Evolutionary conservation across 176 grass and related monocot species (phyloP), one percentile per base, ranked within the genome.

Genomic region (Puya raimondii): DNA sequence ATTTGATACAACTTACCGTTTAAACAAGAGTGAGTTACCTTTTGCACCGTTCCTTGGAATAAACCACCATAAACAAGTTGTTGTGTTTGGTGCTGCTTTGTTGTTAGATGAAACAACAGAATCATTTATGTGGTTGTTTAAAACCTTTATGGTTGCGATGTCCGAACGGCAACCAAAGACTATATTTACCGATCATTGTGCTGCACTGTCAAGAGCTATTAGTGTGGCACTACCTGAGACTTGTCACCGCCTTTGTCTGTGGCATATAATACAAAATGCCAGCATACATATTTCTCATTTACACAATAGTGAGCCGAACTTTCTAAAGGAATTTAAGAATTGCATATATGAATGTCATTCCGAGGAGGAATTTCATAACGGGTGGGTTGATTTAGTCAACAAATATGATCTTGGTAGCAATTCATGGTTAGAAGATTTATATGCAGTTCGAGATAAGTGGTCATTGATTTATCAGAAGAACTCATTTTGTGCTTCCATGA

Each of bases 101-200:
- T 72, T 87, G 22, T 82, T 87, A 67, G 85, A 82, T 48, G 85
- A 87, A 76, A 82, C 85, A 33, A 76, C 79, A 11, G 68, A 89
- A 72, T 76, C 87, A 72, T 82, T 84, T 76, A 50, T 80, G 59
- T 74, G 72, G 56, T 51, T 85, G n/a, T 85, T 85, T 70, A 82
- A 75, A 71, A 87, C 76, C 15, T 86, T 82, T 47, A 72, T 87
- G 80, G 67, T 82, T 57, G 79, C 74, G 48, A 81, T 82, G 74
- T 82, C 74, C 23, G 49, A 26, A 52, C 71, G 68, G 73, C 74
- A 75, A 67, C 79, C 79, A 61, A 78, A 70, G 66, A 79, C 79
- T 11, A 79, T 87, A 9, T 79, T 86, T 70, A 79, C 84, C 14
- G 71, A 82, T 27, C 54, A 82, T 53, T 82, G 75, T 72, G 50